A percentile compares a stretch with the other conserved stretches of the same genome.
Evolutionary conservation across 495 filamentous ascomycete genomes (phyloP).

Genomic region (Tuber melanosporum): DNA sequence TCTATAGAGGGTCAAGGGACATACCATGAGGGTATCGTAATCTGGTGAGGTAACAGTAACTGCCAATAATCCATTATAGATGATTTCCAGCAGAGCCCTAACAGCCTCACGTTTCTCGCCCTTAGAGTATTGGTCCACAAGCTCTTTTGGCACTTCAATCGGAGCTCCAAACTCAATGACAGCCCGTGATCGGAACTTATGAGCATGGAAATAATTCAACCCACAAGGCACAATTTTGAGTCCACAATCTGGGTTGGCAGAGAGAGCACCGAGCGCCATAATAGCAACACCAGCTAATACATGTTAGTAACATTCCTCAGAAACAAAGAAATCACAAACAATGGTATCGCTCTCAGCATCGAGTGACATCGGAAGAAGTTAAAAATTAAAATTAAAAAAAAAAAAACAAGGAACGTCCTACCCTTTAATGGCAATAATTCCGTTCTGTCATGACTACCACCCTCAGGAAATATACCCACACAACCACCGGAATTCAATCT

Average conservation of each 20-base stretch:
- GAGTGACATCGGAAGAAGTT: background rate
- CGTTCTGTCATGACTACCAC: slow-evolving; percentile 92
- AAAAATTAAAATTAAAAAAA: background rate
- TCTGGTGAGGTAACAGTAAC: slow-evolving; percentile 93
- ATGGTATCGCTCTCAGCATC: background rate
- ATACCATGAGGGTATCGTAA: slow-evolving; percentile 92
- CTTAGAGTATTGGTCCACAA: slow-evolving; percentile 77
- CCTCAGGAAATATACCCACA: slow-evolving; percentile 95
- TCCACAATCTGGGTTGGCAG: slow-evolving; percentile 81
- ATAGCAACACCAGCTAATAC: slow-evolving; percentile 77
- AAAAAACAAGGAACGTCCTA: slow-evolving; percentile 38
- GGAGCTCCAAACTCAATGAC: slow-evolving; percentile 93
- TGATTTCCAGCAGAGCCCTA: slow-evolving; percentile 68
- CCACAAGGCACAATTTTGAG: slow-evolving; percentile 98
- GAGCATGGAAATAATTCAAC: slow-evolving; percentile 99
- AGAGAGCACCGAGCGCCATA: slow-evolving; percentile 91
- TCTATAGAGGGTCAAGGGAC: slow-evolving; percentile 19
- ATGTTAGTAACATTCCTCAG: slow-evolving; percentile 27
- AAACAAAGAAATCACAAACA: background rate
- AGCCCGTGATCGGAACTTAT: slow-evolving; percentile 95
- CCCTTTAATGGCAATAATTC: slow-evolving; percentile 88
- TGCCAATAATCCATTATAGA: slow-evolving; percentile 74
- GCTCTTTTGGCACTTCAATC: slow-evolving; percentile 68
- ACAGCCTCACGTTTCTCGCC: slow-evolving; percentile 82
- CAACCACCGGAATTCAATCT: slow-evolving; percentile 75